These are phyloP conservation scores for Metrosideros polymorpha DNA, from an alignment of 441 rosid genomes.

Conservation along the genomic window DNA sequence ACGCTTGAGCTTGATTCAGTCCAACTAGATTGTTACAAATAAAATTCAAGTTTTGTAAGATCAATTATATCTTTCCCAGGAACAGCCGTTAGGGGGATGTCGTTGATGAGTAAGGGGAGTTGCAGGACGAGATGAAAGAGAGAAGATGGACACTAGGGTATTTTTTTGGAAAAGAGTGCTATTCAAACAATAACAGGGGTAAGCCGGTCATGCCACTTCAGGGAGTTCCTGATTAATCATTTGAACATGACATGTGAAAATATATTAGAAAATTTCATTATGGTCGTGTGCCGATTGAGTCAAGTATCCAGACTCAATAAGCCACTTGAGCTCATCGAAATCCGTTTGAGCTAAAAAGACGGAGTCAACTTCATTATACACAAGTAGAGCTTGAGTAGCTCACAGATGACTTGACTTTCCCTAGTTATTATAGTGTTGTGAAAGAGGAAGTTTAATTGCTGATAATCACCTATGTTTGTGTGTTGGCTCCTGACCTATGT, in stretches of 20 bases:
- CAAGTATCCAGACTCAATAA: background rate
- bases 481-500: background rate
- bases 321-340: background rate
- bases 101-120: no score
- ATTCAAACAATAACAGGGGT: background rate
- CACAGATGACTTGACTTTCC: background rate
- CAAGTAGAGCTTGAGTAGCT: background rate
- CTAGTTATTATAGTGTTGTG: background rate
- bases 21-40: background rate
- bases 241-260: background rate
- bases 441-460: background rate
- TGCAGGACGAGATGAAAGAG: no score
- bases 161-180: no score
- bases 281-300: background rate
- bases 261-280: background rate
- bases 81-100: no score
- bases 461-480: background rate
- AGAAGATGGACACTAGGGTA: no score
- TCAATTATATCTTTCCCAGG: no score
- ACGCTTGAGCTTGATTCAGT: background rate
- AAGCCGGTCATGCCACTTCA: background rate
- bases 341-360: background rate
- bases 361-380: background rate
- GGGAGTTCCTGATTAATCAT: background rate
- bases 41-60: background rate